phyloP scores from a whole-genome alignment of 352 stramenopile genomes.

The Thraustotheca clavata region DNA sequence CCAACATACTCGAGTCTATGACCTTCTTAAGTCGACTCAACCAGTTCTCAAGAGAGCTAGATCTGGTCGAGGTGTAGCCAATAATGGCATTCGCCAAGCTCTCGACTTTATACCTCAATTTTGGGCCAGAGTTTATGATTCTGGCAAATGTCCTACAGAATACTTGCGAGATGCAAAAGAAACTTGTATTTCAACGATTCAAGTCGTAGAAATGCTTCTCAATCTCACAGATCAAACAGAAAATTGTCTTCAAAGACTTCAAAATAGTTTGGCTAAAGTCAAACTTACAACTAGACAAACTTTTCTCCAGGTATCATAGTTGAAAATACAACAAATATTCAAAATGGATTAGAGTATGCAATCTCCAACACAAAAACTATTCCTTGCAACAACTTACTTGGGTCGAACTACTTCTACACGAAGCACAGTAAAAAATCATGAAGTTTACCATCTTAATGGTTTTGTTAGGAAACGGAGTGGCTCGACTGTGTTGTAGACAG shows the following conservation, averaged over 20 bases:
- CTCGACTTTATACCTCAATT: slow-evolving; percentile 43
- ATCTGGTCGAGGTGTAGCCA: too few species aligned
- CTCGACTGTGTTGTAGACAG: slow-evolving; percentile 38
- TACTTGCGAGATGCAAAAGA: slow-evolving; percentile 43
- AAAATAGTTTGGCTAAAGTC: slow-evolving; percentile 46
- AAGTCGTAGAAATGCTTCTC: slow-evolving; percentile 74
- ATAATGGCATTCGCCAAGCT: slow-evolving; percentile 63
- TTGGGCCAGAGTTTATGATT: slow-evolving; percentile 60
- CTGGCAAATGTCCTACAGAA: not conserved
- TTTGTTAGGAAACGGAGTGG: slow-evolving; percentile 49
- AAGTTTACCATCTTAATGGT: too few species aligned
- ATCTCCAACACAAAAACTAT: slow-evolving; percentile 45
- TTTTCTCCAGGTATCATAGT: slow-evolving; percentile 28
- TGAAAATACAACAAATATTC: not conserved
- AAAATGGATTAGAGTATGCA: slow-evolving; percentile 38
- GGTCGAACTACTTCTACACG: slow-evolving; percentile 65
- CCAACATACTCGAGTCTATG: slow-evolving; percentile 47
- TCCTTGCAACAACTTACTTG: slow-evolving; percentile 54
- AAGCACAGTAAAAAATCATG: slow-evolving; percentile 44
- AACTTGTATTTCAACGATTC: slow-evolving; percentile 48
- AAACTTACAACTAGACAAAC: slow-evolving; percentile 39
- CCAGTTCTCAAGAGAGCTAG: not conserved
- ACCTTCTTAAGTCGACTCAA: slow-evolving; percentile 40
- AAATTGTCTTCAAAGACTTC: slow-evolving; percentile 62
- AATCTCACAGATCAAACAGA: slow-evolving; percentile 62